Evolutionary conservation across 257 asterid species (phyloP).

Genomic region (Solanum etuberosum): DNA sequence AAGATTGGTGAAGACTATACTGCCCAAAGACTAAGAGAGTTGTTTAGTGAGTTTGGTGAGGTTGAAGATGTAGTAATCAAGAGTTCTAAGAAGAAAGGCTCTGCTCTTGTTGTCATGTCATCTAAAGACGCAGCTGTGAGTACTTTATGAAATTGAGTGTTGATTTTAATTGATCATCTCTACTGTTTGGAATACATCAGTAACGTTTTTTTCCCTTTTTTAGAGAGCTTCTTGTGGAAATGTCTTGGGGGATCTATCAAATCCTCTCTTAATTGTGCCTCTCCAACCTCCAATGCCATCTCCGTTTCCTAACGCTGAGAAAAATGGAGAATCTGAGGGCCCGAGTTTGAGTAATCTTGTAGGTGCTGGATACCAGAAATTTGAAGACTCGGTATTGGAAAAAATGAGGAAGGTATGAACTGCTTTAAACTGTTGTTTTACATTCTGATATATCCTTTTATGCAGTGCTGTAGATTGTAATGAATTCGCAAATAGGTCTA

Average conservation of each 20-base stretch:
- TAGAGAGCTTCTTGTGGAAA: constrained; percentile 52
- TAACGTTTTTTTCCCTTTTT: not conserved
- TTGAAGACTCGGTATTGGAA: constrained; percentile 68
- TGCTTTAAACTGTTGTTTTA: not conserved
- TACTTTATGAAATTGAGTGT: not conserved
- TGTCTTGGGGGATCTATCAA: constrained; percentile 63
- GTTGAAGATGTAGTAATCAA: constrained; percentile 78
- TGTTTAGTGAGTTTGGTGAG: constrained; percentile 58
- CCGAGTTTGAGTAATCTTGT: constrained; percentile 40
- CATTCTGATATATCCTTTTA: not conserved
- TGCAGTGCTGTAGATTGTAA: not conserved
- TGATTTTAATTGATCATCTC: not conserved
- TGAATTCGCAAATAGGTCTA: not conserved
- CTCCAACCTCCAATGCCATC: constrained; percentile 43
- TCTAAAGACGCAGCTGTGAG: constrained; percentile 67
- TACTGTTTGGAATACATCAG: not conserved
- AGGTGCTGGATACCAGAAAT: constrained; percentile 59
- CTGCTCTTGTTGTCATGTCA: constrained; percentile 81
- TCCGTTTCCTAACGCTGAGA: constrained; percentile 19
- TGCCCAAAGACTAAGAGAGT: constrained; percentile 43
- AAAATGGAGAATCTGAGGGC: constrained; percentile 22
- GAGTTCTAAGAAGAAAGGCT: constrained; percentile 72
- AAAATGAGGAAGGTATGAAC: constrained; percentile 56
- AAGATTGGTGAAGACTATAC: constrained; percentile 62
- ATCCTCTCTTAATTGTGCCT: constrained; percentile 73